Evolutionary conservation across 1,284 basidiomycete species (phyloP).

Genomic region (Rhizoctonia solani): DNA sequence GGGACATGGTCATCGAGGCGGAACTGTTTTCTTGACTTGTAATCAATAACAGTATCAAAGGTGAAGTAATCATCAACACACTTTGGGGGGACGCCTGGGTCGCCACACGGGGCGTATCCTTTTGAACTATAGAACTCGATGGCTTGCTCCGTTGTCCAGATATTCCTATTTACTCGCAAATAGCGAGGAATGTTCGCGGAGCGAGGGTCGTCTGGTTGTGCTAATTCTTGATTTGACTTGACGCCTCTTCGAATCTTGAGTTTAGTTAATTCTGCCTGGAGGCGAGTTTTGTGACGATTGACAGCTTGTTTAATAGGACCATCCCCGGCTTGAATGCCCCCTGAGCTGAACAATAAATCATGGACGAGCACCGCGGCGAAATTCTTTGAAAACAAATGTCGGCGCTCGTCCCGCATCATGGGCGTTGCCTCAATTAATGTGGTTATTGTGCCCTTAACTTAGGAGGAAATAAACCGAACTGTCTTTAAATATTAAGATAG

Average conservation of each 20-base stretch:
- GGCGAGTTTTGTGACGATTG: conserved; percentile 82
- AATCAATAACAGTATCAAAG: conserved; percentile 44
- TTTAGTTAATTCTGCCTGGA: conserved; percentile 82
- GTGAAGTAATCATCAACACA: background rate
- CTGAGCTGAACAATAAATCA: conserved; percentile 77
- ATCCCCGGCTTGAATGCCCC: conserved; percentile 81
- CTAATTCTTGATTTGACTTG: conserved; percentile 67
- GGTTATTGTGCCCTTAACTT: conserved; percentile 71
- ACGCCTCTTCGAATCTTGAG: conserved; percentile 80
- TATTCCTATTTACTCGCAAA: conserved; percentile 78
- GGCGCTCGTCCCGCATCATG: conserved; percentile 73
- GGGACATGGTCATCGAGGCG: conserved; percentile 77
- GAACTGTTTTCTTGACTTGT: conserved; percentile 58
- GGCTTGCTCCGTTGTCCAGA: conserved; percentile 67
- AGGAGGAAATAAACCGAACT: conserved; percentile 1
- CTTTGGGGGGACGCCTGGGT: background rate
- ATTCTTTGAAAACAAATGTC: conserved; percentile 69
- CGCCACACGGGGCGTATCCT: conserved; percentile 55
- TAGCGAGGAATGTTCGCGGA: conserved; percentile 82
- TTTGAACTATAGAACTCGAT: conserved; percentile 56
- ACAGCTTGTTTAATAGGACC: conserved; percentile 85
- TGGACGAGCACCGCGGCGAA: conserved; percentile 84
- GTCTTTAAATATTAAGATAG: background rate
- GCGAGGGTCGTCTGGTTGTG: conserved; percentile 58
- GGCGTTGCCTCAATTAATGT: conserved; percentile 66